Base-by-base conservation (phyloP, 306 rosid genomes). In the Lathyrus sativus region DNA sequence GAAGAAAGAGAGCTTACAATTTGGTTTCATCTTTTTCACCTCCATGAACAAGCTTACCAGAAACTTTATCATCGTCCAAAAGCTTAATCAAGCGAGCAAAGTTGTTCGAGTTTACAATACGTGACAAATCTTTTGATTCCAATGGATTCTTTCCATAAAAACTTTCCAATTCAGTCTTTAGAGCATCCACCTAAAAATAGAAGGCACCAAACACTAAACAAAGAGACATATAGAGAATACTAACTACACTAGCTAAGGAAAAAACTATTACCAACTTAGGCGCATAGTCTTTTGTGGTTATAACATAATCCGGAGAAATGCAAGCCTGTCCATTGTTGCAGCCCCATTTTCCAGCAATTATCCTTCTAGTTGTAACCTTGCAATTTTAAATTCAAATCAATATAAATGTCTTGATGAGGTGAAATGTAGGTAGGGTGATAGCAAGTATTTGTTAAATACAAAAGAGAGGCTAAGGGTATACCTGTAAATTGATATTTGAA, bases 271-370 rank as follows among this genome's bases (percentile, higher is more conserved):
- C 99, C 96, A 95, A 76, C 70, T 84, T 88, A 63, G 92, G 82
- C 74, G 95, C 99, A 83, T 81, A 84, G 37, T 88, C 96, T 75
- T 88, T 87, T 60, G 92, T 88, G 50, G 97, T 85, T 55, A 90
- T 65, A 59, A 95, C 61, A 70, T 95, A 81, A 77, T 95, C 97
- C 4, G 95, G 92, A 81, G 99, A 74, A 62, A 95, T 37, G 68
- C 99, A 95, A 28, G 99, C 97, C 81, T 95, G 99, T 35, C 99
- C 99, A 74, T 83, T 95, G 78, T 95, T 95, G 77, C 86, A 81
- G 9, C 86, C 87, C 99, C 99, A 95, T 83, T 95, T 95, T 65
- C 99, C 99, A 5, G 84, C 95, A 51, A 95, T 78, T 76, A 95
- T 88, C 72, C 99, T 82, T 79, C 91, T 85, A 22, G 80, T 15